Percentiles rank a stretch among this genome's conserved stretches.
phyloP scores from a whole-genome alignment of 192 early-diverging fungal genomes.

The Thamnidium elegans region DNA sequence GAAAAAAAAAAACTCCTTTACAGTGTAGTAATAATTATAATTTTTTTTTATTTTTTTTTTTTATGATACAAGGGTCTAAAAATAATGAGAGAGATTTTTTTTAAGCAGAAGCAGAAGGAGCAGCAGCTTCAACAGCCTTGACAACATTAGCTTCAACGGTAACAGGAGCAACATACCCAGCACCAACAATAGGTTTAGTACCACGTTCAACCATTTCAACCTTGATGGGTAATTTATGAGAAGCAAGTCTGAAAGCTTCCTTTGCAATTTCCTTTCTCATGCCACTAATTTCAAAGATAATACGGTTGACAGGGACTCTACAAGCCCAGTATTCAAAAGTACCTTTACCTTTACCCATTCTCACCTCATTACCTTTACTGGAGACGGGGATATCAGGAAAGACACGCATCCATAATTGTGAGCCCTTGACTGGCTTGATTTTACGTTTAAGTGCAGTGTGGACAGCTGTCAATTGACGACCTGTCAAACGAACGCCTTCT shows the following conservation, averaged over 20 bases:
- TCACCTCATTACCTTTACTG: constrained; percentile 83
- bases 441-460: constrained; percentile 71
- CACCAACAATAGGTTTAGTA: constrained; percentile 39
- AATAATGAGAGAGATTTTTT: background rate
- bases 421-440: constrained; percentile 85
- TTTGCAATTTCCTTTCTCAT: constrained; percentile 79
- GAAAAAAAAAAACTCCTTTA: background rate
- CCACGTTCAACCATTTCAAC: constrained; percentile 64
- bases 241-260: constrained; percentile 67
- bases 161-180: constrained; percentile 34
- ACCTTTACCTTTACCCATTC: constrained; percentile 99
- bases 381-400: constrained; percentile 94
- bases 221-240: constrained; percentile 61
- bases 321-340: constrained; percentile 90
- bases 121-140: background rate
- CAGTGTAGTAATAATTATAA: background rate
- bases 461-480: constrained; percentile 79
- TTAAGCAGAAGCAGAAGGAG: background rate
- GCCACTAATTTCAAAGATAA: constrained; percentile 88
- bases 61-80: background rate
- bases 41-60: background rate
- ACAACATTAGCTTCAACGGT: background rate
- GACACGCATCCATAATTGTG: constrained; percentile 79
- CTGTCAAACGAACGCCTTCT: constrained; percentile 76
- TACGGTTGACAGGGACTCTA: constrained; percentile 82